phyloP scores from a whole-genome alignment of 192 early-diverging fungal genomes.

The Phycomyces blakesleeanus region DNA sequence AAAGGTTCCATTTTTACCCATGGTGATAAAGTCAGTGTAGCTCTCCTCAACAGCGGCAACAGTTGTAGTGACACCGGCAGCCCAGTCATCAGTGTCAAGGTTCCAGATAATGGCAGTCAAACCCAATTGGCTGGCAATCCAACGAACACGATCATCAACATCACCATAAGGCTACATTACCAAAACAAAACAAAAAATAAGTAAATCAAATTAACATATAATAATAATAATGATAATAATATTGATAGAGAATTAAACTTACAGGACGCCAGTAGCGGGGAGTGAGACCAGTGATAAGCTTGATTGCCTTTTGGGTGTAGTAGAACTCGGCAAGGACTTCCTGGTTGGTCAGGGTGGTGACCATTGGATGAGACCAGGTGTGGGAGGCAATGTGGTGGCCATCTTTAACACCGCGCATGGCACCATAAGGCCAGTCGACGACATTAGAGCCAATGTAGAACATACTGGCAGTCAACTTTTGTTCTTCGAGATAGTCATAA shows the following conservation, averaged over 20 bases:
- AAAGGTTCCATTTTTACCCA: slow-evolving; percentile 29
- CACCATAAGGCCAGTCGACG: slow-evolving; percentile 37
- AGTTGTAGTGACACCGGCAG: slow-evolving; percentile 10
- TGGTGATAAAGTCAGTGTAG: slow-evolving; percentile 18
- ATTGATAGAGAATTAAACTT: slow-evolving; percentile 1
- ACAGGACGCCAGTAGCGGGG: slow-evolving; percentile 32
- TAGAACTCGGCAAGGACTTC: slow-evolving; percentile 53
- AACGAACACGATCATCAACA: slow-evolving; percentile 53
- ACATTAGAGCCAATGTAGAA: slow-evolving; percentile 58
- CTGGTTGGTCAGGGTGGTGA: slow-evolving; percentile 41
- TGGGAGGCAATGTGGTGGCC: slow-evolving; percentile 59
- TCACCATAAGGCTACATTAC: slow-evolving; percentile 50
- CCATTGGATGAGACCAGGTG: slow-evolving; percentile 52
- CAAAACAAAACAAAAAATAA: slow-evolving; percentile 1
- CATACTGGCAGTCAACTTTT: slow-evolving; percentile 52
- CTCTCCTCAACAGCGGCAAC: slow-evolving; percentile 15
- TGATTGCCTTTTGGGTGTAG: slow-evolving; percentile 43
- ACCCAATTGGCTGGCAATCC: slow-evolving; percentile 42
- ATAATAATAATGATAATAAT: no score
- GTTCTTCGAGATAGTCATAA: slow-evolving; percentile 34
- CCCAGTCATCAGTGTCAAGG: slow-evolving; percentile 31
- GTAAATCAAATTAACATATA: no score
- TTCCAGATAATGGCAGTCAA: slow-evolving; percentile 35
- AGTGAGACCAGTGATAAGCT: slow-evolving; percentile 30
- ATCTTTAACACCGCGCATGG: slow-evolving; percentile 37